Conservation (phyloP, 1,139 yeast species). For the Protomyces pachydermus region DNA sequence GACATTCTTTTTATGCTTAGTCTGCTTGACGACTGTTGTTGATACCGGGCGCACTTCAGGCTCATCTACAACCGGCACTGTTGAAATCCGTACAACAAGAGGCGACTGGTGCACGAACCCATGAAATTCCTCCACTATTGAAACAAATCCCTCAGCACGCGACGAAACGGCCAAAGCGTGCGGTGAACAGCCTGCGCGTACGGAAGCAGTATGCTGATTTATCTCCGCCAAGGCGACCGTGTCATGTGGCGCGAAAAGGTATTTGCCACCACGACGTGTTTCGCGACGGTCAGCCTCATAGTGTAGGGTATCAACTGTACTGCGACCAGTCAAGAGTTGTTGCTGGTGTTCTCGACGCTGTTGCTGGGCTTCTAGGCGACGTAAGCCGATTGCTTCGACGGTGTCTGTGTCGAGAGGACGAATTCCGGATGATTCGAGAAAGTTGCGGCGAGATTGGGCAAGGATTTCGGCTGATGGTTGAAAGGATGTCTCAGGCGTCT, state of each 20-base stretch:
- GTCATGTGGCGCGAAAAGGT: background rate
- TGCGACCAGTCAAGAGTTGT: background rate
- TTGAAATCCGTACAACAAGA: constrained; percentile 14
- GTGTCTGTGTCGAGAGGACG: background rate
- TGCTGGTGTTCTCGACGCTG: background rate
- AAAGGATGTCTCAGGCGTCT: background rate
- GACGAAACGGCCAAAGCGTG: constrained; percentile 9
- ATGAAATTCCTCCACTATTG: constrained; percentile 10
- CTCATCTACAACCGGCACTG: constrained; percentile 6
- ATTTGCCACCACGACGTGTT: background rate
- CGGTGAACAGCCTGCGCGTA: constrained; percentile 2
- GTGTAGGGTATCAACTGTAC: background rate
- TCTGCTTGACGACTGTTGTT: background rate
- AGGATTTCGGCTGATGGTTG: constrained; percentile 8
- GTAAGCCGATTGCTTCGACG: background rate
- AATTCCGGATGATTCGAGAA: constrained; percentile 8
- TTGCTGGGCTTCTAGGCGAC: background rate
- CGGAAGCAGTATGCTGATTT: background rate
- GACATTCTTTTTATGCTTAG: background rate
- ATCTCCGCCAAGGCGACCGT: background rate
- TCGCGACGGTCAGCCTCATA: background rate
- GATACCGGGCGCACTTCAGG: background rate
- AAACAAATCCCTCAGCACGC: background rate
- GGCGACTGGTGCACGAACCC: constrained; percentile 19
- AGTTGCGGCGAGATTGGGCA: constrained; percentile 14